These are phyloP conservation scores for Solanum clarkiae DNA, from an alignment of 257 asterid species.

Conservation along the genomic window DNA sequence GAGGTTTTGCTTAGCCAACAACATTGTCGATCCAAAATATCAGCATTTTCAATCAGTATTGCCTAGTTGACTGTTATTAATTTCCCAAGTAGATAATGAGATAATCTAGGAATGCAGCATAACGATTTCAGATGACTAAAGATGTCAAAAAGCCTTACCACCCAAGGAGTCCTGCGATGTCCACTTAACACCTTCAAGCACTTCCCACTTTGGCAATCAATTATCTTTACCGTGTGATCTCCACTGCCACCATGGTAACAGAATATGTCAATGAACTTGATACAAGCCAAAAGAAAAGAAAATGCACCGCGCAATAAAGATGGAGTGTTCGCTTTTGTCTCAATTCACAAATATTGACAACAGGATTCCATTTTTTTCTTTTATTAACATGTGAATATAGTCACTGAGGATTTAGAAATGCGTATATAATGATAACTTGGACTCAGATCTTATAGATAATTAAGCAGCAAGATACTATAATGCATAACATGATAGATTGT, in stretches of 20 bases:
- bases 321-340: not conserved
- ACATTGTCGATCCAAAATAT: not conserved
- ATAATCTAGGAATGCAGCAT: not conserved
- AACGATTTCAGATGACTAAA: not conserved
- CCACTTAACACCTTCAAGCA: constrained; percentile 95
- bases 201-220: constrained; percentile 77
- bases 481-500: not conserved
- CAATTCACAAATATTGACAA: not conserved
- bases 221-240: constrained; percentile 95
- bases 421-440: not conserved
- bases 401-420: not conserved
- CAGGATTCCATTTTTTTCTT: not conserved
- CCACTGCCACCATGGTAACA: constrained; percentile 49
- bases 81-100: not conserved
- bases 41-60: not conserved
- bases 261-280: not conserved
- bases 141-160: constrained; percentile 51
- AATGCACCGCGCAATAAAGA: not conserved
- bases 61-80: not conserved
- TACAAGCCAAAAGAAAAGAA: not conserved
- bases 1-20: not conserved
- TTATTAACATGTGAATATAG: not conserved
- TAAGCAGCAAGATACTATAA: not conserved
- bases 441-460: not conserved
- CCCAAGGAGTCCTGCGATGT: constrained; percentile 99